Evolutionary conservation across 768 basidiomycete genomes (phyloP).

Genomic region (Gelatoporia subvermispora): DNA sequence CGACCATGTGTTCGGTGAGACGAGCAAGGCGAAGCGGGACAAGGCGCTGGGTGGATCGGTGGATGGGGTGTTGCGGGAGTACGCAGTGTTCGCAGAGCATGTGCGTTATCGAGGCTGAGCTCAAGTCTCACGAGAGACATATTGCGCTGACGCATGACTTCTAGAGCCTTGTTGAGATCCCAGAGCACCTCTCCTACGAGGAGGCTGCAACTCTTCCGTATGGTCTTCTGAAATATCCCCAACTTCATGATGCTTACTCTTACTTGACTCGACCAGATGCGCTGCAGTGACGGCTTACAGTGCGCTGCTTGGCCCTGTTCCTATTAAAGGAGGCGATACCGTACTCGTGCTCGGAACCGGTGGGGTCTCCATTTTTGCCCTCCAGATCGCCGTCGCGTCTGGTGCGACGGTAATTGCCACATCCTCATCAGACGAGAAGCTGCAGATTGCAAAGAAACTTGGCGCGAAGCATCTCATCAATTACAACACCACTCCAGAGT

Average conservation of each 20-base stretch:
- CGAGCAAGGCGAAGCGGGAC: constrained; percentile 25
- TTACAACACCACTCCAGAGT: constrained; percentile 51
- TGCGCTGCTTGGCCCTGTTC: constrained; percentile 42
- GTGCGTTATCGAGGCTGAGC: constrained; percentile 25
- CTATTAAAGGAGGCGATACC: constrained; percentile 52
- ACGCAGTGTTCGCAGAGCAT: constrained; percentile 44
- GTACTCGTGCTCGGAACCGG: constrained; percentile 56
- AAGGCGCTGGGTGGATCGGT: constrained; percentile 33
- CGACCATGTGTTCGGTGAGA: constrained; percentile 45
- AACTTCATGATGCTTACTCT: constrained; percentile 20
- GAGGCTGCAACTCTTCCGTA: constrained; percentile 63
- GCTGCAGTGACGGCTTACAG: constrained; percentile 65
- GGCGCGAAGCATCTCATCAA: constrained; percentile 60
- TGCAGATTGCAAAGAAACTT: constrained; percentile 45
- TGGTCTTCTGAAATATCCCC: not conserved
- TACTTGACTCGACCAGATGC: constrained; percentile 30
- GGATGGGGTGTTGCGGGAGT: constrained; percentile 51
- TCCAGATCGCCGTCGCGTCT: constrained; percentile 55
- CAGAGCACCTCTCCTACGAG: constrained; percentile 55
- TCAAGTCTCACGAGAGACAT: not conserved
- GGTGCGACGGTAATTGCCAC: constrained; percentile 64
- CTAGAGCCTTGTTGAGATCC: constrained; percentile 43
- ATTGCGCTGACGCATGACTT: not conserved
- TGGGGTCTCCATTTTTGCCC: constrained; percentile 51
- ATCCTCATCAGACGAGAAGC: constrained; percentile 62